These are phyloP conservation scores for Orbilia blumenaviensis DNA, from an alignment of 2,329 filamentous ascomycete species.

Conservation along the genomic window DNA sequence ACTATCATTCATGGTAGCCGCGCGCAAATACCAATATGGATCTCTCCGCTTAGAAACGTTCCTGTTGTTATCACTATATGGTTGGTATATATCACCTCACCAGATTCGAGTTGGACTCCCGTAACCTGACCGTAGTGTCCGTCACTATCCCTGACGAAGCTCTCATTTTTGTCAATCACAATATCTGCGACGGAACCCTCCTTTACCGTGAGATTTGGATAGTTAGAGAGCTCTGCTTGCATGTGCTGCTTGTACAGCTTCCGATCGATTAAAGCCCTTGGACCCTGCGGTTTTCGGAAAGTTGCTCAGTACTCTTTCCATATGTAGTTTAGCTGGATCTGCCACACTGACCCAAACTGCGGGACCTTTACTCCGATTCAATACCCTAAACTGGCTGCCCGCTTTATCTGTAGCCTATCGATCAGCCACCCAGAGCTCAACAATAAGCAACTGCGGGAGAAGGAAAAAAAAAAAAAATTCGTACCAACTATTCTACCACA, in stretches of 20 bases:
- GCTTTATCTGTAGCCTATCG: constrained; percentile 72
- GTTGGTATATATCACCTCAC: constrained; percentile 79
- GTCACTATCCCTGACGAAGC: constrained; percentile 38
- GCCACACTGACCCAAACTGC: constrained; percentile 77
- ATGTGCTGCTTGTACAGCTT: constrained; percentile 88
- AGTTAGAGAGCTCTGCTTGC: constrained; percentile 81
- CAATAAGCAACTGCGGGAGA: background rate
- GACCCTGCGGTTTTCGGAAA: constrained; percentile 67
- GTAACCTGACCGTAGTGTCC: constrained; percentile 73
- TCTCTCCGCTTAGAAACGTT: constrained; percentile 93
- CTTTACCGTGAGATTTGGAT: constrained; percentile 80
- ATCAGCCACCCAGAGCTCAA: constrained; percentile 16
- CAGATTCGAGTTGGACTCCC: constrained; percentile 86
- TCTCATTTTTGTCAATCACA: constrained; percentile 71
- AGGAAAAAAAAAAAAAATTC: no score
- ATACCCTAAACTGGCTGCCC: constrained; percentile 88
- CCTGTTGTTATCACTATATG: constrained; percentile 95
- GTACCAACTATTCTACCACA: constrained; percentile 73
- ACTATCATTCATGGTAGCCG: background rate
- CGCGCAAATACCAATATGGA: constrained; percentile 72
- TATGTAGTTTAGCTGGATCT: constrained; percentile 6
- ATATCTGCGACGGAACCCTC: constrained; percentile 93
- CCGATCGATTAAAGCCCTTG: constrained; percentile 93
- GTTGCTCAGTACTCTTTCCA: background rate
- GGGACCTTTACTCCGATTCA: constrained; percentile 89